Evolutionary conservation across 2,329 filamentous ascomycete species (phyloP).

Genomic region (Aquanectria penicillioides): DNA sequence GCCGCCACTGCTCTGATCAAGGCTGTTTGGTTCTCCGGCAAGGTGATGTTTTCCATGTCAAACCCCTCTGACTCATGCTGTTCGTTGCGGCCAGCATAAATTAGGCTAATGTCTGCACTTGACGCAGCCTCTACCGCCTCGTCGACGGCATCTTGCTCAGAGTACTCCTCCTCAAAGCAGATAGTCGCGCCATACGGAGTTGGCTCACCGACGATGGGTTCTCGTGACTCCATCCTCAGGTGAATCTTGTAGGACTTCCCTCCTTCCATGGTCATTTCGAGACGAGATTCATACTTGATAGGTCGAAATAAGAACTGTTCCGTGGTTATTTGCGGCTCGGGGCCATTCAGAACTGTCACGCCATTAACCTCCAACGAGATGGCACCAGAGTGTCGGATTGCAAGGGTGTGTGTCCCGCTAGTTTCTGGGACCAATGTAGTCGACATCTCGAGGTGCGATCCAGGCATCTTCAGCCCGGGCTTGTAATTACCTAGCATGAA

Average conservation of each 20-base stretch:
- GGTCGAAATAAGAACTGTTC: slow-evolving; percentile 30
- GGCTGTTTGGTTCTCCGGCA: slow-evolving; percentile 20
- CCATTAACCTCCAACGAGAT: slow-evolving; percentile 14
- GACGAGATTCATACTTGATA: slow-evolving; percentile 13
- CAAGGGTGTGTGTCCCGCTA: slow-evolving; percentile 21
- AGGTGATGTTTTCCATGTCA: slow-evolving; percentile 22
- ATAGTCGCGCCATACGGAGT: slow-evolving; percentile 21
- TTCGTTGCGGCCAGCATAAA: slow-evolving; percentile 28
- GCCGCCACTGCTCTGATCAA: slow-evolving; percentile 25
- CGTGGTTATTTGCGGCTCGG: slow-evolving; percentile 12
- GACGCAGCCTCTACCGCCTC: slow-evolving; percentile 21
- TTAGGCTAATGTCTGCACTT: slow-evolving; percentile 8
- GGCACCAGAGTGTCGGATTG: slow-evolving; percentile 20
- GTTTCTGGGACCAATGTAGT: slow-evolving; percentile 17
- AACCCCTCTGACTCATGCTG: slow-evolving; percentile 31
- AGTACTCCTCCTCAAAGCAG: slow-evolving; percentile 30
- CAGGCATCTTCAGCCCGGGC: background rate
- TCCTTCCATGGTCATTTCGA: slow-evolving; percentile 17
- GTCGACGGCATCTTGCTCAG: slow-evolving; percentile 11
- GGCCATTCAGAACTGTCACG: slow-evolving; percentile 8
- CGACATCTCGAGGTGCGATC: slow-evolving; percentile 18
- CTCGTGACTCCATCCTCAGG: slow-evolving; percentile 10
- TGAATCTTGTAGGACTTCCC: slow-evolving; percentile 12
- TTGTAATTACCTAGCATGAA: slow-evolving; percentile 25
- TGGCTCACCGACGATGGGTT: slow-evolving; percentile 14